A percentile compares a stretch with the other conserved stretches of the same genome.
These are phyloP conservation scores for Picea mariana DNA, from an alignment of 83 land plant species.

Conservation along the genomic window DNA sequence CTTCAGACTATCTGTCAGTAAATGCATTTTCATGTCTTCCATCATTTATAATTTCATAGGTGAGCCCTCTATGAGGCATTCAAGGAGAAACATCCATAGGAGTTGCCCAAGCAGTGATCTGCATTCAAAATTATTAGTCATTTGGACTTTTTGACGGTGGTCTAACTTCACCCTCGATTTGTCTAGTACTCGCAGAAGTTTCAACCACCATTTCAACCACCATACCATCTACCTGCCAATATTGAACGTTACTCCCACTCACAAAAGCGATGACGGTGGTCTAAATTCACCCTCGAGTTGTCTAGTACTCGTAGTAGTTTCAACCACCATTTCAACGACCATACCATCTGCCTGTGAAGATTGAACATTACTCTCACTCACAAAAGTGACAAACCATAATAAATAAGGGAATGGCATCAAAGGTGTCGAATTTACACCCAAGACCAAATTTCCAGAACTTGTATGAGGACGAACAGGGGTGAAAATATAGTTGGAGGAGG, in stretches of 20 bases:
- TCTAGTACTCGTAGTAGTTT: slow-evolving; percentile 11
- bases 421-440: slow-evolving; percentile 25
- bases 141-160: background rate
- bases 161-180: background rate
- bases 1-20: background rate
- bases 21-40: background rate
- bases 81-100: background rate
- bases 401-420: slow-evolving; percentile 49
- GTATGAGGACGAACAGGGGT: slow-evolving; percentile 38
- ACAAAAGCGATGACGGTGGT: background rate
- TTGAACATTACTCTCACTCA: slow-evolving; percentile 36
- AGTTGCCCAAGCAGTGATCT: background rate
- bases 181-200: slow-evolving; percentile 13
- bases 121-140: background rate
- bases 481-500: slow-evolving; percentile 68
- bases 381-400: slow-evolving; percentile 51
- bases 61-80: background rate
- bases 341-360: slow-evolving; percentile 26
- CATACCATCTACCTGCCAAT: background rate
- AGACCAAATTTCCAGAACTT: slow-evolving; percentile 18
- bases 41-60: background rate
- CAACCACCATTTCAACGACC: too few species aligned
- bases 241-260: too few species aligned
- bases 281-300: background rate
- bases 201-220: slow-evolving; percentile 14